These are phyloP conservation scores for Rutstroemia sp. DNA, from an alignment of 2,329 filamentous ascomycete species.

Conservation along the genomic window DNA sequence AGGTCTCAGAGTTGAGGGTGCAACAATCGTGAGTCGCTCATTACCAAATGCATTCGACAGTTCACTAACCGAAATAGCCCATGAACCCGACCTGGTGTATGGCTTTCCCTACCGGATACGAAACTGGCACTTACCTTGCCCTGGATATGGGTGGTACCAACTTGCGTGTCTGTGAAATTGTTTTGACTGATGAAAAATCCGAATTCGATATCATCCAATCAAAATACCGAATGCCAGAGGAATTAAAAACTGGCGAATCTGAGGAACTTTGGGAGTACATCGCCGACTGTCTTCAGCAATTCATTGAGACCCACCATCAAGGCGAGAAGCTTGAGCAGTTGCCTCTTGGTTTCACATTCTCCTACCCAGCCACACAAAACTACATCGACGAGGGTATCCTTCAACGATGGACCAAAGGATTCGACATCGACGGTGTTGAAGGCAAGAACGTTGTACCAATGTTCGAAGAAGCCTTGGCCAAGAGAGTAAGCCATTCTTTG, in stretches of 20 bases:
- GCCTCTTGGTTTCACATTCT: conserved; percentile 91
- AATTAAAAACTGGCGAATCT: conserved; percentile 76
- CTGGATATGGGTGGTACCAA: conserved; percentile 97
- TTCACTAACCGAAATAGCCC: conserved; percentile 47
- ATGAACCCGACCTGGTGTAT: conserved; percentile 99
- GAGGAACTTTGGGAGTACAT: conserved; percentile 95
- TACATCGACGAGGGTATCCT: conserved; percentile 89
- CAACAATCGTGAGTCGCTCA: conserved; percentile 67
- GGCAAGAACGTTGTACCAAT: conserved; percentile 84
- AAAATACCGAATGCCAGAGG: conserved; percentile 91
- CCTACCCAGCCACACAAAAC: conserved; percentile 86
- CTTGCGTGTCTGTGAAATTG: conserved; percentile 88
- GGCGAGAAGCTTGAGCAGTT: conserved; percentile 56
- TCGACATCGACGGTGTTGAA: conserved; percentile 88
- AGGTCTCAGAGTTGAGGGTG: conserved; percentile 81
- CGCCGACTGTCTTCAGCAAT: conserved; percentile 84
- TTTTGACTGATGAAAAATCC: conserved; percentile 76
- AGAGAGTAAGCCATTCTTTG: conserved; percentile 44
- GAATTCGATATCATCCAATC: conserved; percentile 94
- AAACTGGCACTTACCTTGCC: conserved; percentile 81
- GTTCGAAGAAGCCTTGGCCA: conserved; percentile 70
- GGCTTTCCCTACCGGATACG: conserved; percentile 77
- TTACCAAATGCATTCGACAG: conserved; percentile 17
- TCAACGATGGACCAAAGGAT: conserved; percentile 96
- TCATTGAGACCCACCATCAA: conserved; percentile 78